Evolutionary conservation across 164 flowering plant genomes (phyloP), one percentile per base, ranked within the genome.

Genomic region (Sedum album): DNA sequence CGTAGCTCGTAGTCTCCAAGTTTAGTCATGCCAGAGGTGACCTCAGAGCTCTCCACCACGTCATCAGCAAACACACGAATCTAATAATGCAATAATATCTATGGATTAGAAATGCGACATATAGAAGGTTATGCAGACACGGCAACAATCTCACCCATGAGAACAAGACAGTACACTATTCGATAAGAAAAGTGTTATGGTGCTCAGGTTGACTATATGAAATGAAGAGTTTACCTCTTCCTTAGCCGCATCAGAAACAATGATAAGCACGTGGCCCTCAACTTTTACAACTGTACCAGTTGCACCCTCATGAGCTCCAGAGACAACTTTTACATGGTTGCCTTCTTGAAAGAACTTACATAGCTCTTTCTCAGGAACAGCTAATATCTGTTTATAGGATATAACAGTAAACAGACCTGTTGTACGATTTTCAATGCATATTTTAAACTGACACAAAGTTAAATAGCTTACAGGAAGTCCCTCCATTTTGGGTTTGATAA

Each of bases 1-100:
- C 87, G 99, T 44, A 95, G 85, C 79, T 95, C 99, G 75, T 87
- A 95, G 23, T 88, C 97, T 15, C 99, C 99, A 73, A 95, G 82
- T 76, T 78, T 85, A 28, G 94, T 90, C 26, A 90, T 70, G 42
- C 99, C 97, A 65, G 99, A 76, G 31, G 99, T 88, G 66, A 92
- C 94, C 80, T 92, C 99, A 67, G 99, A 90, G 76, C 99, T 95
- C 80, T 87, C 93, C 69, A 85, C 96, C 70, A 94, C 96, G 85
- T 94, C 80, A 78, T 91, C 97, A 30, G 97, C 88, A 81, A 91
- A 94, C 23, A 94, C 95, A 68, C 87, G 93, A 44, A 91, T 82
- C 98, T 94, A 30, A 65, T 21, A 6, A 30, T 57, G 33, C 2
- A 25, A 25, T 10, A 21, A 33, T 28, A 28, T 57, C 20, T 26